Percentiles rank a stretch among this genome's conserved stretches.
Evolutionary conservation across 2,329 filamentous ascomycete genomes (phyloP).

Genomic region (Exophiala calicioides): DNA sequence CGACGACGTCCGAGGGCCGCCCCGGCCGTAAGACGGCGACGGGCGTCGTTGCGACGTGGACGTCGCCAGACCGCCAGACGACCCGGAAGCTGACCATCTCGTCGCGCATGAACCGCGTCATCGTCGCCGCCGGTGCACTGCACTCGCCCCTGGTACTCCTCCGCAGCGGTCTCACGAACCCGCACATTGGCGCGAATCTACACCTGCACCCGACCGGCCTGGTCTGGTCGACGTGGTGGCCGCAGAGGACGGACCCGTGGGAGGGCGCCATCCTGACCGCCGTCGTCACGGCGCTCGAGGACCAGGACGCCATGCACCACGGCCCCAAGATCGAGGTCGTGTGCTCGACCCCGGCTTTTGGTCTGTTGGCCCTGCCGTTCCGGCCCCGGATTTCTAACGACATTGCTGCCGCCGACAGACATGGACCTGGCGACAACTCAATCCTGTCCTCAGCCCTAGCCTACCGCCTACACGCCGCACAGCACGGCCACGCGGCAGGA

Average conservation of each 20-base stretch:
- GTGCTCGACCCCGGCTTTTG: conserved; percentile 16
- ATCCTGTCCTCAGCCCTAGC: conserved; percentile 56
- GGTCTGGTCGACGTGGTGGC: conserved; percentile 26
- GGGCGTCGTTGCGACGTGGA: conserved; percentile 76
- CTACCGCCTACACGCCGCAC: conserved; percentile 70
- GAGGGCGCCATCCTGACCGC: conserved; percentile 72
- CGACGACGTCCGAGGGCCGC: conserved; percentile 27
- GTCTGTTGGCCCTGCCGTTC: conserved; percentile 53
- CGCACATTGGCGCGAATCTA: conserved; percentile 78
- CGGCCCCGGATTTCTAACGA: conserved; percentile 40
- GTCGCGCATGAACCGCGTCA: conserved; percentile 77
- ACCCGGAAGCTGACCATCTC: conserved; percentile 68
- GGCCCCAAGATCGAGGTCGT: conserved; percentile 78
- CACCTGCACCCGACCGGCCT: conserved; percentile 70
- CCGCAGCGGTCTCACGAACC: conserved; percentile 78
- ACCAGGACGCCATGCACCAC: conserved; percentile 77
- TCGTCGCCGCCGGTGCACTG: conserved; percentile 75
- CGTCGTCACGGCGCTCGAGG: conserved; percentile 74
- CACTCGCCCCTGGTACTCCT: conserved; percentile 74
- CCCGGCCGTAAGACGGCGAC: conserved; percentile 60
- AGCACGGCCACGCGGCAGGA: conserved; percentile 67
- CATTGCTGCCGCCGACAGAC: not conserved
- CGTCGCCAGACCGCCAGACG: conserved; percentile 64
- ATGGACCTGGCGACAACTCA: too few relatives aligned
- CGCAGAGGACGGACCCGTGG: conserved; percentile 41